These are phyloP conservation scores for Elongisporangium prolatum DNA, from an alignment of 352 stramenopile genomes.

Conservation along the genomic window DNA sequence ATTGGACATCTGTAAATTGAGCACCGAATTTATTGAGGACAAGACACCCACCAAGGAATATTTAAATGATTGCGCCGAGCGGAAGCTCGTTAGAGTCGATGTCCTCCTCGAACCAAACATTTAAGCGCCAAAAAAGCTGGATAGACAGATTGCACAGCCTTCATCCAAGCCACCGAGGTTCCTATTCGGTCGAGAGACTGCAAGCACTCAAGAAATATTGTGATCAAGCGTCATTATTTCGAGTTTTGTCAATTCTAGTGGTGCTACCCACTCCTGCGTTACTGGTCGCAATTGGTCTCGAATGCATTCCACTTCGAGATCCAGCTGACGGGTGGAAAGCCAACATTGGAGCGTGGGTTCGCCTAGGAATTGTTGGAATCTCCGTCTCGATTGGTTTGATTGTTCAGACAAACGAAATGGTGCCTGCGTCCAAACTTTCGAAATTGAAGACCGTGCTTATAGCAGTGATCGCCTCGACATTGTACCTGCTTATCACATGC, in stretches of 20 bases:
- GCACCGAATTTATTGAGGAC: too few relatives aligned
- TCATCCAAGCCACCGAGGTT: not conserved
- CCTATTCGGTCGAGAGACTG: slow-evolving; percentile 8
- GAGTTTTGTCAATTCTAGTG: not conserved
- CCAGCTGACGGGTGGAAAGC: slow-evolving; percentile 8
- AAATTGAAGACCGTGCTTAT: slow-evolving; percentile 3
- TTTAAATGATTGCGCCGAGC: too few relatives aligned
- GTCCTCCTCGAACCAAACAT: not conserved
- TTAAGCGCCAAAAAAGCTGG: not conserved
- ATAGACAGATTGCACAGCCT: not conserved
- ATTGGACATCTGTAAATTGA: too few relatives aligned
- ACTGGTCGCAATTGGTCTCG: not conserved
- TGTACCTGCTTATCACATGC: slow-evolving; percentile 1
- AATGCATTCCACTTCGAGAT: slow-evolving; percentile 1
- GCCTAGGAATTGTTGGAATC: slow-evolving; percentile 8
- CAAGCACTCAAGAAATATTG: slow-evolving; percentile 3
- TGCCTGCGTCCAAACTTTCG: slow-evolving; percentile 9
- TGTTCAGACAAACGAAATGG: slow-evolving; percentile 2
- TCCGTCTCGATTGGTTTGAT: slow-evolving; percentile 6
- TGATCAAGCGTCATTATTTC: not conserved
- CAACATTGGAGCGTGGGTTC: slow-evolving; percentile 22
- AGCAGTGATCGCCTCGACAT: slow-evolving; percentile 8
- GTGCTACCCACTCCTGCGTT: not conserved
- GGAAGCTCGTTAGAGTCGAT: too few relatives aligned
- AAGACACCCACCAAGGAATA: too few relatives aligned